Percentiles rank a stretch among this genome's conserved stretches.
These are phyloP conservation scores for Shiraia sp. DNA, from an alignment of 2,329 filamentous ascomycete genomes.

Conservation along the genomic window DNA sequence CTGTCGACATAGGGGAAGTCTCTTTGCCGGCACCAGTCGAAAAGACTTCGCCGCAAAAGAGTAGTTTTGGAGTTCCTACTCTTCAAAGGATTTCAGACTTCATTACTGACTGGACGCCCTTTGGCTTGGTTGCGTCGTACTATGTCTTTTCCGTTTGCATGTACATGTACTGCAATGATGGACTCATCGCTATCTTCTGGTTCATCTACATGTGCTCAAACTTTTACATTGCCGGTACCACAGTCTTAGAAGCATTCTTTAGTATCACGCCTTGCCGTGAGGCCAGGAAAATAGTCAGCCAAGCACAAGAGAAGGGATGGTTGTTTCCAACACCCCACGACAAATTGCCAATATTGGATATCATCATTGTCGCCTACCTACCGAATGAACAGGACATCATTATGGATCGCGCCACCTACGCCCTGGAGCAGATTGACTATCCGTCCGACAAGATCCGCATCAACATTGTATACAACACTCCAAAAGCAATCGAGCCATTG, in stretches of 20 bases:
- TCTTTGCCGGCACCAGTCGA: conserved; percentile 9
- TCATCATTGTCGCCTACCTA: conserved; percentile 53
- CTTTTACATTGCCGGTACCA: conserved; percentile 41
- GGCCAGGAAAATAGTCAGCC: conserved; percentile 31
- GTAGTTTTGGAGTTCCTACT: conserved; percentile 4
- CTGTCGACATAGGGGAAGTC: conserved; percentile 30
- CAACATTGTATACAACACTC: conserved; percentile 53
- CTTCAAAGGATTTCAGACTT: conserved; percentile 18
- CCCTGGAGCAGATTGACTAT: conserved; percentile 47
- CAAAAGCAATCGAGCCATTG: conserved; percentile 47
- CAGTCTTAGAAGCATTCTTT: conserved; percentile 44
- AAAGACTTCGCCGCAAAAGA: conserved; percentile 8
- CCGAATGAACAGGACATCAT: conserved; percentile 55
- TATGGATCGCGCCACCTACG: conserved; percentile 48
- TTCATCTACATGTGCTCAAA: conserved; percentile 46
- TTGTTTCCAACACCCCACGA: conserved; percentile 42
- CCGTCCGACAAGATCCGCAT: conserved; percentile 48
- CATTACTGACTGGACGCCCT: conserved; percentile 40
- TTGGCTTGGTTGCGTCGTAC: conserved; percentile 41
- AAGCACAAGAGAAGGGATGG: conserved; percentile 21
- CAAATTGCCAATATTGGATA: conserved; percentile 46
- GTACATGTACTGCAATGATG: conserved; percentile 39
- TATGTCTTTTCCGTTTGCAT: conserved; percentile 43
- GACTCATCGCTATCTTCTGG: conserved; percentile 42
- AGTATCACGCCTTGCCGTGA: conserved; percentile 32